Conservation (phyloP, 352 stramenopile species). For the Pelagophyceae sp. region DNA sequence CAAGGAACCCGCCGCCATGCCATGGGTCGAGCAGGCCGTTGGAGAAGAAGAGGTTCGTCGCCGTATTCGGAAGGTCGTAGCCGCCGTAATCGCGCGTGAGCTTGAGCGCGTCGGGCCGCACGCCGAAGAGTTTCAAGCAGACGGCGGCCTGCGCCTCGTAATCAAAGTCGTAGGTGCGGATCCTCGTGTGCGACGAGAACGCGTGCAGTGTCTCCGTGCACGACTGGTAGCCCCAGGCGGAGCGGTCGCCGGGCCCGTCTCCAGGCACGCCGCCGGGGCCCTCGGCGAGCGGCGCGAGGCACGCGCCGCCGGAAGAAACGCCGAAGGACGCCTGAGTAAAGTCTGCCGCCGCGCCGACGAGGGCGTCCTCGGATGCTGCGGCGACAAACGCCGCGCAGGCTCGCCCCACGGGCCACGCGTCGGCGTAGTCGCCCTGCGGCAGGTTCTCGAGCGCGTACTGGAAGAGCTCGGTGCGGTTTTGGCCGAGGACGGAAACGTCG, state of each 20-base stretch:
- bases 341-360: not conserved
- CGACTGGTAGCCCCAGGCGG: conserved; percentile 23
- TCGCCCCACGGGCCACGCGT: conserved; percentile 6
- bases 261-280: conserved; percentile 23
- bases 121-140: conserved; percentile 43
- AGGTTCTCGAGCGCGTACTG: conserved; percentile 22
- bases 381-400: not conserved
- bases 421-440: conserved; percentile 23
- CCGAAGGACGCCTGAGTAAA: not conserved
- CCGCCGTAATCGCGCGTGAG: conserved; percentile 48
- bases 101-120: conserved; percentile 45
- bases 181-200: conserved; percentile 44
- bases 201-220: conserved; percentile 25
- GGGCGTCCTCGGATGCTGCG: not conserved
- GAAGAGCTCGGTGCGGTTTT: conserved; percentile 3
- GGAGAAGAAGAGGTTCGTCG: conserved; percentile 60
- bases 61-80: conserved; percentile 40
- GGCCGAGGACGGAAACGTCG: not conserved
- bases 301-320: not conserved
- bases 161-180: conserved; percentile 41
- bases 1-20: conserved; percentile 44
- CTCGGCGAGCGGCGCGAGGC: conserved; percentile 7
- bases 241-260: conserved; percentile 14
- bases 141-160: conserved; percentile 37
- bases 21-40: conserved; percentile 58